Evolutionary conservation across 2,329 filamentous ascomycete species (phyloP).

Genomic region (Stachybotrys elegans): DNA sequence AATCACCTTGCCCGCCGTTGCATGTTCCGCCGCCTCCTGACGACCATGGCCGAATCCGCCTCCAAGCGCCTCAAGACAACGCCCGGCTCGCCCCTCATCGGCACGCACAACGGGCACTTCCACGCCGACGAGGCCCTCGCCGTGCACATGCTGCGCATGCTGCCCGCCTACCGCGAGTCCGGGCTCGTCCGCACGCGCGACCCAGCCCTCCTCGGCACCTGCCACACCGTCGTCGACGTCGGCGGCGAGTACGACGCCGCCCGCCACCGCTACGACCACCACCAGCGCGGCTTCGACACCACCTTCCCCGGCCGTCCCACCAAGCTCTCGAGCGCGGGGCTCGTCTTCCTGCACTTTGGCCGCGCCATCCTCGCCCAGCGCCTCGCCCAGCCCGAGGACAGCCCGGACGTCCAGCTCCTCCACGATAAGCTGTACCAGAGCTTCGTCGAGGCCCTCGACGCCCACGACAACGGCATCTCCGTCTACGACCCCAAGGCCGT

Average conservation of each 20-base stretch:
- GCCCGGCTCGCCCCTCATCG: slow-evolving; percentile 56
- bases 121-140: slow-evolving; percentile 97
- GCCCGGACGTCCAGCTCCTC: slow-evolving; percentile 65
- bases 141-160: slow-evolving; percentile 87
- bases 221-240: slow-evolving; percentile 97
- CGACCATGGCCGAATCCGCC: slow-evolving; percentile 54
- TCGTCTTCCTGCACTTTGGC: slow-evolving; percentile 96
- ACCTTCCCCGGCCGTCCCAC: slow-evolving; percentile 80
- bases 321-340: slow-evolving; percentile 87
- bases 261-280: slow-evolving; percentile 85
- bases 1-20: too few species aligned
- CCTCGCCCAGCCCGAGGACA: slow-evolving; percentile 49
- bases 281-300: slow-evolving; percentile 85
- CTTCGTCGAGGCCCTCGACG: slow-evolving; percentile 94
- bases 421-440: slow-evolving; percentile 87
- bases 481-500: slow-evolving; percentile 70
- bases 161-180: slow-evolving; percentile 73
- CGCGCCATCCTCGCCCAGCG: slow-evolving; percentile 67
- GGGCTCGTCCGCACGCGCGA: slow-evolving; percentile 84
- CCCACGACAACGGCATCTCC: slow-evolving; percentile 94
- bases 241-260: slow-evolving; percentile 83
- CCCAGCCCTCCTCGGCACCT: slow-evolving; percentile 67
- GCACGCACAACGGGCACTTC: slow-evolving; percentile 97
- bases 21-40: slow-evolving; percentile 27
- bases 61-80: slow-evolving; percentile 82